Conservation (phyloP, 2,329 filamentous ascomycete genomes). For the Pseudogymnoascus sp. region DNA sequence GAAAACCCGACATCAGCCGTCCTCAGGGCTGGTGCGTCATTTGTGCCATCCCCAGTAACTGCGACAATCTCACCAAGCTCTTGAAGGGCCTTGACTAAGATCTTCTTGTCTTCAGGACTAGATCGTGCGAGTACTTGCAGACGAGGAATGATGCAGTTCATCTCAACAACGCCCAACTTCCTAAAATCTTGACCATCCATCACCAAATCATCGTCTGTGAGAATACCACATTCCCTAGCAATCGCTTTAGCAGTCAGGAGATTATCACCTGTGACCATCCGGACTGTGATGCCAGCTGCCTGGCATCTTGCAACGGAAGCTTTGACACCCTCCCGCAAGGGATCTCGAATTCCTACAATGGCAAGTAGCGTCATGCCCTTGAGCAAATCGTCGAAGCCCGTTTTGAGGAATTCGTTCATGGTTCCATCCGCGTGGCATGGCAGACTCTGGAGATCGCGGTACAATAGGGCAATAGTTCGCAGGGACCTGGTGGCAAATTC, state of each 20-base stretch:
- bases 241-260: conserved; percentile 71
- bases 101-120: conserved; percentile 69
- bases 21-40: conserved; percentile 74
- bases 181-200: conserved; percentile 75
- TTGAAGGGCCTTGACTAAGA: conserved; percentile 63
- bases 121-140: conserved; percentile 67
- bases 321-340: conserved; percentile 62
- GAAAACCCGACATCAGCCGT: conserved; percentile 77
- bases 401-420: not conserved
- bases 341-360: conserved; percentile 75
- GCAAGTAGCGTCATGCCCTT: conserved; percentile 58
- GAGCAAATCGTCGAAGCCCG: not conserved
- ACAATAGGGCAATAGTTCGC: conserved; percentile 34
- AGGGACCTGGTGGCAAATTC: conserved; percentile 33
- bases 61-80: conserved; percentile 71
- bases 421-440: conserved; percentile 17
- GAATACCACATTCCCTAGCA: conserved; percentile 69
- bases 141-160: conserved; percentile 58
- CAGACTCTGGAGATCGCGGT: conserved; percentile 33
- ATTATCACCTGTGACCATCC: conserved; percentile 78
- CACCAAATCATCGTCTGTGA: conserved; percentile 57
- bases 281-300: conserved; percentile 66
- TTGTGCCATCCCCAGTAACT: conserved; percentile 77
- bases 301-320: conserved; percentile 68
- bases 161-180: conserved; percentile 57